Percentiles rank a stretch among this genome's conserved stretches.
Conservation (phyloP, 1,284 basidiomycete species). For the Spongispora temasekensis region DNA sequence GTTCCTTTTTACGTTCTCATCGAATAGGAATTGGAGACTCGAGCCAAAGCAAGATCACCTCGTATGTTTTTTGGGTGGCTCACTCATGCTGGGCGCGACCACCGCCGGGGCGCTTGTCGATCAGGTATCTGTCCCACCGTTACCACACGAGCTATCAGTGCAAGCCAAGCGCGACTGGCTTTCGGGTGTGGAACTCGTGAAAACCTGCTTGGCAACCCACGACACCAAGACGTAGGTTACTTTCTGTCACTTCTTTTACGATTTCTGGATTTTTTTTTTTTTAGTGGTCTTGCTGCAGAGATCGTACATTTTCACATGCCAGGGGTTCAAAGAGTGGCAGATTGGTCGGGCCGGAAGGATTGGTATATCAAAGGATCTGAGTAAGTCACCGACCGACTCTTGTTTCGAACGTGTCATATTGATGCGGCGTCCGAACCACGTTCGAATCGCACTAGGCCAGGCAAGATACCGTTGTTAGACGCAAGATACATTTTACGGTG, state of each 20-base stretch:
- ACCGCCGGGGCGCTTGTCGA: slow-evolving; percentile 55
- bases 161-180: slow-evolving; percentile 77
- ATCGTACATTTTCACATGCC: slow-evolving; percentile 75
- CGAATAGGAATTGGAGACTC: slow-evolving; percentile 63
- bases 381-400: slow-evolving; percentile 38
- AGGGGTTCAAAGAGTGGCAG: slow-evolving; percentile 53
- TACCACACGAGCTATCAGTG: slow-evolving; percentile 53
- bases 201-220: slow-evolving; percentile 89
- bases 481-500: slow-evolving; percentile 88
- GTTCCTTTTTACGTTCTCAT: slow-evolving; percentile 8
- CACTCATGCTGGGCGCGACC: slow-evolving; percentile 87
- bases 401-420: too few relatives aligned
- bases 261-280: slow-evolving; percentile 2
- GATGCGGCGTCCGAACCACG: too few relatives aligned
- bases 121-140: slow-evolving; percentile 61
- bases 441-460: slow-evolving; percentile 43
- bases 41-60: slow-evolving; percentile 94
- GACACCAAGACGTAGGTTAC: slow-evolving; percentile 76
- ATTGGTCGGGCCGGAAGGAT: slow-evolving; percentile 45
- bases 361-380: slow-evolving; percentile 87
- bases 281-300: slow-evolving; percentile 79
- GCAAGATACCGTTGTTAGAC: slow-evolving; percentile 63
- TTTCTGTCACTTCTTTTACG: slow-evolving; percentile 1
- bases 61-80: slow-evolving; percentile 93
- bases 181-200: slow-evolving; percentile 78